Percentiles rank a stretch among this genome's conserved stretches.
phyloP scores from a whole-genome alignment of 192 early-diverging fungal genomes.

The Mortierella claussenii region DNA sequence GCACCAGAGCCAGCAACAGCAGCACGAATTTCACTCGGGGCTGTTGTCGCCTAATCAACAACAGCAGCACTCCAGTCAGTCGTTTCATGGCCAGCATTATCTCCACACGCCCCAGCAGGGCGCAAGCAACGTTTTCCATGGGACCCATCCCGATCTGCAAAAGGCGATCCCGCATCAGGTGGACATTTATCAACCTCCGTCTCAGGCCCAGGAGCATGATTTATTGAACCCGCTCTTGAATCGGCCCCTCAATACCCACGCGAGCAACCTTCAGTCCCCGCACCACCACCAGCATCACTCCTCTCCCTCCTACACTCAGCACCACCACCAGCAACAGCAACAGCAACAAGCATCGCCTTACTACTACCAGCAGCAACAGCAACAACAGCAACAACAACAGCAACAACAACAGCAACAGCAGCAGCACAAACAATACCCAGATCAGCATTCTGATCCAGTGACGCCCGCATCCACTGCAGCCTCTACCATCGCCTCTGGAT shows the following conservation, averaged over 20 bases:
- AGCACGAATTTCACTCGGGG: slow-evolving; percentile 4
- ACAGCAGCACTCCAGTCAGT: background rate
- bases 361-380: slow-evolving; percentile 7
- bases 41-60: slow-evolving; percentile 10
- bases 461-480: slow-evolving; percentile 10
- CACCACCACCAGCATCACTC: slow-evolving; percentile 18
- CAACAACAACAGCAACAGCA: slow-evolving; percentile 13
- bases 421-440: slow-evolving; percentile 15
- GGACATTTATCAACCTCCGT: slow-evolving; percentile 39
- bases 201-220: slow-evolving; percentile 21
- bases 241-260: slow-evolving; percentile 26
- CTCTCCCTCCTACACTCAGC: slow-evolving; percentile 11
- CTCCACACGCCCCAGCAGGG: slow-evolving; percentile 14
- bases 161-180: slow-evolving; percentile 33
- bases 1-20: slow-evolving; percentile 12
- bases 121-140: slow-evolving; percentile 13
- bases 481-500: slow-evolving; percentile 9
- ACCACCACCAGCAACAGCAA: slow-evolving; percentile 13
- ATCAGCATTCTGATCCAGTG: slow-evolving; percentile 19
- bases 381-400: slow-evolving; percentile 7
- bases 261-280: slow-evolving; percentile 13
- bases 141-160: slow-evolving; percentile 20
- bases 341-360: background rate
- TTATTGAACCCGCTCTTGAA: slow-evolving; percentile 16
- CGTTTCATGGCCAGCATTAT: slow-evolving; percentile 18